A percentile compares a stretch with the other conserved stretches of the same genome.
Conservation (phyloP, 164 flowering plant genomes). For the Dillenia suffruticosa region DNA sequence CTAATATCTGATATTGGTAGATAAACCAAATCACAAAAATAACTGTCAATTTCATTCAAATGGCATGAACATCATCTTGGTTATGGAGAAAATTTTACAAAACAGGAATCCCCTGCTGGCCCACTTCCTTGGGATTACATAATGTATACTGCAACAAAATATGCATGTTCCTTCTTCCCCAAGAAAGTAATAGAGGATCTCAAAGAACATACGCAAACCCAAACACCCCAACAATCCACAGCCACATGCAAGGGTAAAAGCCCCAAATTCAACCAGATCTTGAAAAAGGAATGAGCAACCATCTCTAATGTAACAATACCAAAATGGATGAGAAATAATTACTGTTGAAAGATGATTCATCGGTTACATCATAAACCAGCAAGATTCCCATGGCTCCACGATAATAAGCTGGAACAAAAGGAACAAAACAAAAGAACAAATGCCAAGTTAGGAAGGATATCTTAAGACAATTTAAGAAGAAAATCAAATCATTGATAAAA, state of each 20-base stretch:
- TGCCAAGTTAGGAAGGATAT: background rate
- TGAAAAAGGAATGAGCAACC: too few relatives aligned
- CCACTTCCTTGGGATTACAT: too few relatives aligned
- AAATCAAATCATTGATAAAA: too few relatives aligned
- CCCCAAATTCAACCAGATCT: too few relatives aligned
- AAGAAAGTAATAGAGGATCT: background rate
- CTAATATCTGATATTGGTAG: constrained; percentile 50
- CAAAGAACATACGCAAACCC: too few relatives aligned
- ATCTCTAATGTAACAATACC: background rate
- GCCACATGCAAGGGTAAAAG: too few relatives aligned
- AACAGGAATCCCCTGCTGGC: too few relatives aligned
- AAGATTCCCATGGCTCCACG: constrained; percentile 79
- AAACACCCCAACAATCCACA: too few relatives aligned
- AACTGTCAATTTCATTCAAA: too few relatives aligned
- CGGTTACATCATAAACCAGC: constrained; percentile 74
- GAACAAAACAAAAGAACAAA: background rate
- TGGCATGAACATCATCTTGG: background rate
- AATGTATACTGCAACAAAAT: too few relatives aligned
- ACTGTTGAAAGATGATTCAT: constrained; percentile 74
- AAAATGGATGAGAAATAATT: constrained; percentile 4
- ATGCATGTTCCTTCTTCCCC: too few relatives aligned
- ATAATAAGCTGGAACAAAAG: constrained; percentile 49
- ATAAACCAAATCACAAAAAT: background rate
- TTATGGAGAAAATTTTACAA: background rate
- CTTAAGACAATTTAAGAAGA: too few relatives aligned